Conservation (phyloP, 805 yeast species). For the Monosporozyma siamensis region DNA sequence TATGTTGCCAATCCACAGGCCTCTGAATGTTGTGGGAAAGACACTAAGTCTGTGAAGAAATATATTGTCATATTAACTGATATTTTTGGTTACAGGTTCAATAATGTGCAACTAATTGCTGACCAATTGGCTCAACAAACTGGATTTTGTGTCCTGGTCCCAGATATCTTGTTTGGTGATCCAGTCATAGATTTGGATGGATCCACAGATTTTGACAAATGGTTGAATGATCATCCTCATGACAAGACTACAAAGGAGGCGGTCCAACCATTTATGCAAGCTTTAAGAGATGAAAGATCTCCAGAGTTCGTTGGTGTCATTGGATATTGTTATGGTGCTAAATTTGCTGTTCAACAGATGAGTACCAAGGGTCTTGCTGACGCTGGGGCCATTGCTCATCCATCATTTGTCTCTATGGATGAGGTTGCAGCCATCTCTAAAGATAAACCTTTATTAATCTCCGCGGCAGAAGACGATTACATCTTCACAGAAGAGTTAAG, state of each 20-base stretch:
- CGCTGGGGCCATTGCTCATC: constrained; percentile 76
- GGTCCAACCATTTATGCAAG: constrained; percentile 39
- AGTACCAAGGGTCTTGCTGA: constrained; percentile 32
- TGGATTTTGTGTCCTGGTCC: constrained; percentile 60
- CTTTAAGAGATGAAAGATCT: constrained; percentile 35
- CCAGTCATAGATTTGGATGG: constrained; percentile 30
- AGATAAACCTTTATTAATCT: constrained; percentile 53
- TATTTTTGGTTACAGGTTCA: constrained; percentile 50
- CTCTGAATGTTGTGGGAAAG: background rate
- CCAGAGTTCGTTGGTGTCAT: constrained; percentile 47
- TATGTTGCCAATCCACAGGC: constrained; percentile 35
- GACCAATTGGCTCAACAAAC: constrained; percentile 46
- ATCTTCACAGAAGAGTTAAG: constrained; percentile 59
- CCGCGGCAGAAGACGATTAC: constrained; percentile 68
- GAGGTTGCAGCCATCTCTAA: constrained; percentile 47
- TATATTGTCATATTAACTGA: constrained; percentile 62
- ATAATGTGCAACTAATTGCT: constrained; percentile 54
- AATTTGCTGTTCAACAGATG: constrained; percentile 46
- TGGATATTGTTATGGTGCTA: constrained; percentile 86
- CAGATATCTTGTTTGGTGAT: constrained; percentile 60
- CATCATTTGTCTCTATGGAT: constrained; percentile 61
- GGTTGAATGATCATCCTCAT: constrained; percentile 47
- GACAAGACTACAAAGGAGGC: constrained; percentile 39
- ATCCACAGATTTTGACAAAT: constrained; percentile 28
- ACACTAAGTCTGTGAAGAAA: constrained; percentile 28